Conservation (phyloP, 2,329 filamentous ascomycete species). For the Emericellopsis cladophorae region DNA sequence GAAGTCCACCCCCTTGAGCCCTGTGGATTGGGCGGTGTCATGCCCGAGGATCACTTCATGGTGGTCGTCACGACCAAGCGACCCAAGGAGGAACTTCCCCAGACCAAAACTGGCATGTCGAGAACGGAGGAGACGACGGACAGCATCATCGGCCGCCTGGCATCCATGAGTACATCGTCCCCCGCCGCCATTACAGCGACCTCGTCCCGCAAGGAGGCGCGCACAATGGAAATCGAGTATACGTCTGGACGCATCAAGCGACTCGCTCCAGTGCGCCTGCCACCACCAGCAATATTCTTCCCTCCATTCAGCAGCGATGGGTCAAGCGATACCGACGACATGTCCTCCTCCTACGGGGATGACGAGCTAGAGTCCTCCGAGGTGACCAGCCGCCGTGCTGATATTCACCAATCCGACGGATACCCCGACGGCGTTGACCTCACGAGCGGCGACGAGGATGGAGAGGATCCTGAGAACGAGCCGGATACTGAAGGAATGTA, state of each 20-base stretch:
- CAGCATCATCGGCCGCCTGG: constrained; percentile 26
- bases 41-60: constrained; percentile 52
- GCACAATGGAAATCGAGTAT: constrained; percentile 30
- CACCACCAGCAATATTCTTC: constrained; percentile 39
- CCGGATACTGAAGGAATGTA: constrained; percentile 16
- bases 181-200: constrained; percentile 11
- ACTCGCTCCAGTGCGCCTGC: constrained; percentile 33
- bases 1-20: constrained; percentile 33
- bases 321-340: constrained; percentile 18
- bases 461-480: constrained; percentile 23
- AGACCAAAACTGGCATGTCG: constrained; percentile 1
- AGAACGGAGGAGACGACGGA: constrained; percentile 20
- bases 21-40: constrained; percentile 44
- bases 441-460: constrained; percentile 27
- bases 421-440: constrained; percentile 26
- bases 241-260: constrained; percentile 25
- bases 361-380: constrained; percentile 16
- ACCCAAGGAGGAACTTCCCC: constrained; percentile 14
- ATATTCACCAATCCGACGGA: constrained; percentile 25
- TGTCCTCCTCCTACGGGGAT: constrained; percentile 12
- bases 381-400: constrained; percentile 18
- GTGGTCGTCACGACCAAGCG: constrained; percentile 40
- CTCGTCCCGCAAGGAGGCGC: background rate
- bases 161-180: constrained; percentile 26
- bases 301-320: constrained; percentile 30